Evolutionary conservation across 192 early-diverging fungal genomes (phyloP).

Genomic region (Podila horticola): DNA sequence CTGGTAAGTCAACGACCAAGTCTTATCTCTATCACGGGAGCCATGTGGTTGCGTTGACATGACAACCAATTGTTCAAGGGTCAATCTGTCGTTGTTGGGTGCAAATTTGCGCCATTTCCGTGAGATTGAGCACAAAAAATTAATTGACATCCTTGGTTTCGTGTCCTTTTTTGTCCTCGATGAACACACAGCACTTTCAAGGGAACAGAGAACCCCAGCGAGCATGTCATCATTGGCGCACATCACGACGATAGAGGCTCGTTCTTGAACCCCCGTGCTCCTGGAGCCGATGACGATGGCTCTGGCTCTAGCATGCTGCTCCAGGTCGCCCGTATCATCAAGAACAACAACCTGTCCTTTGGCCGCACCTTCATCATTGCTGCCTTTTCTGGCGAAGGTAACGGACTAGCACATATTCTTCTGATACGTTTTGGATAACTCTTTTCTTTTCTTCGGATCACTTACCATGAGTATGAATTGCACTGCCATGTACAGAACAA

Average conservation of each 20-base stretch:
- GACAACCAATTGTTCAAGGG: too few relatives aligned
- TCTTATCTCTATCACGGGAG: too few relatives aligned
- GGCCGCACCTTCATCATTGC: conserved; percentile 50
- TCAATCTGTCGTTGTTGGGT: too few relatives aligned
- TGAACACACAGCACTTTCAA: conserved; percentile 37
- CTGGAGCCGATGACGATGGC: conserved; percentile 57
- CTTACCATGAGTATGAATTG: background rate
- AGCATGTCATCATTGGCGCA: conserved; percentile 57
- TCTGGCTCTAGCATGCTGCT: conserved; percentile 54
- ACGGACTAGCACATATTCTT: background rate
- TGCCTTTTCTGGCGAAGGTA: conserved; percentile 57
- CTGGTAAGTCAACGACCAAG: conserved; percentile 30
- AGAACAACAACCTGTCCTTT: conserved; percentile 43
- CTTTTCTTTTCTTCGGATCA: background rate
- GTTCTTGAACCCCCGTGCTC: conserved; percentile 49
- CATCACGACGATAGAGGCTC: conserved; percentile 57
- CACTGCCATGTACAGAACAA: conserved; percentile 33
- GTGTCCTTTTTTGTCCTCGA: background rate
- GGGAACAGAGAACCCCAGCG: conserved; percentile 50
- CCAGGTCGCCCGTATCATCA: conserved; percentile 43
- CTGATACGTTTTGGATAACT: background rate
- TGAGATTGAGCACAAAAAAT: too few relatives aligned
- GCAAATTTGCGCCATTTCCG: too few relatives aligned
- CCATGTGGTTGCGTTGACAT: too few relatives aligned
- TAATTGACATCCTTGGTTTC: background rate